Percentiles rank a stretch among this genome's conserved stretches.
phyloP scores from a whole-genome alignment of 352 stramenopile genomes.

The Thraustotheca clavata region DNA sequence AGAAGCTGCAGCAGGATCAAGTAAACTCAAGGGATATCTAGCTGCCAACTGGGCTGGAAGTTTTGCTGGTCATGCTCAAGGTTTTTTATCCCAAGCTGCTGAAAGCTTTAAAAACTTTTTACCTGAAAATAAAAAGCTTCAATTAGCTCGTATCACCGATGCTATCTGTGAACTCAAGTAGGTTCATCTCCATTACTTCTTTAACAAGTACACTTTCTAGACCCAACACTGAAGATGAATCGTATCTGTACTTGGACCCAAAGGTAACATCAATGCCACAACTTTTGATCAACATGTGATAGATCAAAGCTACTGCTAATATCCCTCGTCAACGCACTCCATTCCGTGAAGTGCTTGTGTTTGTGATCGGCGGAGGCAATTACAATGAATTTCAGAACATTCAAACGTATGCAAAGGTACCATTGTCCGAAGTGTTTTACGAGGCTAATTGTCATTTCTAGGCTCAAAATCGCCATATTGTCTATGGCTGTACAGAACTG shows the following conservation, averaged over 20 bases:
- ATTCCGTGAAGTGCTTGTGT: slow-evolving; percentile 78
- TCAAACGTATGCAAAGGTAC: slow-evolving; percentile 64
- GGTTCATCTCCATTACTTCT: background rate
- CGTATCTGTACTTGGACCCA: slow-evolving; percentile 78
- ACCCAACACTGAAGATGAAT: slow-evolving; percentile 74
- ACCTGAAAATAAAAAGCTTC: slow-evolving; percentile 81
- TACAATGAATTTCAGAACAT: slow-evolving; percentile 87
- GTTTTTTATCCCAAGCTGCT: slow-evolving; percentile 67
- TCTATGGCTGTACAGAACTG: slow-evolving; percentile 86
- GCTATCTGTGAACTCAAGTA: slow-evolving; percentile 66
- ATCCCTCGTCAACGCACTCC: slow-evolving; percentile 66
- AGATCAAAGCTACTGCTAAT: slow-evolving; percentile 62
- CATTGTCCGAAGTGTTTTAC: slow-evolving; percentile 33
- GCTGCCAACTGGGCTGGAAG: slow-evolving; percentile 18
- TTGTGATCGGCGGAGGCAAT: slow-evolving; percentile 82
- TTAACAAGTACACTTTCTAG: slow-evolving; percentile 1
- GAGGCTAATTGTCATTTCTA: slow-evolving; percentile 5
- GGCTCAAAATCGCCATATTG: slow-evolving; percentile 45
- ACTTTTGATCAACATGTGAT: background rate
- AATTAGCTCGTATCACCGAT: slow-evolving; percentile 71
- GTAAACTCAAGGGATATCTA: slow-evolving; percentile 55
- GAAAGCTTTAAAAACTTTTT: slow-evolving; percentile 84
- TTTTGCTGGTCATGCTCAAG: slow-evolving; percentile 49
- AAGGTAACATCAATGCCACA: slow-evolving; percentile 33
- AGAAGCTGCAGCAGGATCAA: slow-evolving; percentile 36